Percentiles rank a stretch among this genome's conserved stretches.
These are phyloP conservation scores for Penicillium sp. DNA, from an alignment of 2,329 filamentous ascomycete genomes.

Conservation along the genomic window DNA sequence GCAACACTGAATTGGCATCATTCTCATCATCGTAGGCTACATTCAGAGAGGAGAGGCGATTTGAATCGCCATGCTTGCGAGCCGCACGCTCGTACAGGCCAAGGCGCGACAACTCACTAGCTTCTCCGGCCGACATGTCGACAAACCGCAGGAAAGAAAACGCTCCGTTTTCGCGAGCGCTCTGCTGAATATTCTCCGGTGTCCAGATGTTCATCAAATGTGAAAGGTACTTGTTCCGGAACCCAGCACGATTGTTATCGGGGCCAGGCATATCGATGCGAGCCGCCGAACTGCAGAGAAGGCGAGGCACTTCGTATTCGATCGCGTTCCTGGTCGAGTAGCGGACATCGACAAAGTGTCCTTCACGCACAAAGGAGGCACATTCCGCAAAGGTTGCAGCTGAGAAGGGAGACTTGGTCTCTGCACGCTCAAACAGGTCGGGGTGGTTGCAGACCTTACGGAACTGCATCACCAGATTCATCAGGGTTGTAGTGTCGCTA, in stretches of 20 bases:
- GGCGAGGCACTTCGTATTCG: constrained; percentile 72
- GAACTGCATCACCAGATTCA: constrained; percentile 99
- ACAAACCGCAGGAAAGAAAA: constrained; percentile 92
- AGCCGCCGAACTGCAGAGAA: constrained; percentile 77
- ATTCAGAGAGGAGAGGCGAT: constrained; percentile 61
- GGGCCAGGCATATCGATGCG: constrained; percentile 67
- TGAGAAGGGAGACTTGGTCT: constrained; percentile 80
- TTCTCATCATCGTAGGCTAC: constrained; percentile 62
- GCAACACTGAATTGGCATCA: constrained; percentile 57
- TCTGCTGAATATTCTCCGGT: constrained; percentile 68
- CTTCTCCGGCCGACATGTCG: constrained; percentile 69
- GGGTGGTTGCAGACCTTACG: constrained; percentile 98
- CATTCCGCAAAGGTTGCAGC: constrained; percentile 89
- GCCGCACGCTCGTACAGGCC: constrained; percentile 70
- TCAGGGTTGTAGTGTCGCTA: constrained; percentile 87
- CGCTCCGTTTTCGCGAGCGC: constrained; percentile 55
- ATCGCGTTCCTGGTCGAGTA: constrained; percentile 87
- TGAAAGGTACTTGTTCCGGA: constrained; percentile 68
- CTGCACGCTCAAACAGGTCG: constrained; percentile 90
- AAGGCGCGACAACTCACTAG: constrained; percentile 62
- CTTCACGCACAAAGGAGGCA: constrained; percentile 88
- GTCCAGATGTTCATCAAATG: constrained; percentile 89
- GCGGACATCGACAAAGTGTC: constrained; percentile 67
- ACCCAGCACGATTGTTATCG: constrained; percentile 71
- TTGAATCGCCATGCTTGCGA: constrained; percentile 48